Conservation (phyloP, 768 basidiomycete genomes). For the Suillus bovinus region DNA sequence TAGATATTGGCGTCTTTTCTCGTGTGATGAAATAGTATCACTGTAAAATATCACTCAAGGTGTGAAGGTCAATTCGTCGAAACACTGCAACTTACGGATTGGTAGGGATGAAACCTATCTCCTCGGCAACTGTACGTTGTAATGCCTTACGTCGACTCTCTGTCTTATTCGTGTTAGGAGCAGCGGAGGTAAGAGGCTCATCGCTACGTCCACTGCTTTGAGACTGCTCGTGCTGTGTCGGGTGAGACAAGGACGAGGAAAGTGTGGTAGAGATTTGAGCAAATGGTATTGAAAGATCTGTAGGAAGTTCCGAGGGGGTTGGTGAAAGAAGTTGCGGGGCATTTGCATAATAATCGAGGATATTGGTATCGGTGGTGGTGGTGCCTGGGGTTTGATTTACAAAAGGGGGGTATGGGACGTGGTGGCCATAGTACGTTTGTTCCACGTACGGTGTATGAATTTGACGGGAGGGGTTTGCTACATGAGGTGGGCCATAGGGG, state of each 20-base stretch:
- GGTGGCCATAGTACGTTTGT: constrained; percentile 10
- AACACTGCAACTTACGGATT: constrained; percentile 51
- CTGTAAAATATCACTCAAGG: constrained; percentile 30
- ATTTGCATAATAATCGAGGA: constrained; percentile 25
- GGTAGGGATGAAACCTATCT: constrained; percentile 56
- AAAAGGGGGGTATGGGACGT: constrained; percentile 16
- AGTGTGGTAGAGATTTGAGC: constrained; percentile 7
- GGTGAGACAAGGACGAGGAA: neutral
- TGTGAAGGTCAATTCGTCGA: neutral
- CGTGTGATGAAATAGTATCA: constrained; percentile 73
- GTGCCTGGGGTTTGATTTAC: constrained; percentile 8
- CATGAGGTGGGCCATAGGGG: constrained; percentile 17
- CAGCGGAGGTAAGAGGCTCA: neutral
- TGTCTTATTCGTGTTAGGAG: constrained; percentile 25
- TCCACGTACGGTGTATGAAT: constrained; percentile 11
- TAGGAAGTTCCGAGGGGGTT: constrained; percentile 64
- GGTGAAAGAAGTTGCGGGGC: constrained; percentile 48
- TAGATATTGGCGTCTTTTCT: constrained; percentile 74
- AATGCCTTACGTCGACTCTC: constrained; percentile 58
- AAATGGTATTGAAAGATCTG: constrained; percentile 33
- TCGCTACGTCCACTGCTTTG: neutral
- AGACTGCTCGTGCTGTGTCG: neutral
- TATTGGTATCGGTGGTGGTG: neutral
- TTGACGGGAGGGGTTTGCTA: constrained; percentile 7
- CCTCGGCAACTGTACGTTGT: constrained; percentile 56